These are phyloP conservation scores for Arachnopeziza araneosa DNA, from an alignment of 2,329 filamentous ascomycete species.

Conservation along the genomic window DNA sequence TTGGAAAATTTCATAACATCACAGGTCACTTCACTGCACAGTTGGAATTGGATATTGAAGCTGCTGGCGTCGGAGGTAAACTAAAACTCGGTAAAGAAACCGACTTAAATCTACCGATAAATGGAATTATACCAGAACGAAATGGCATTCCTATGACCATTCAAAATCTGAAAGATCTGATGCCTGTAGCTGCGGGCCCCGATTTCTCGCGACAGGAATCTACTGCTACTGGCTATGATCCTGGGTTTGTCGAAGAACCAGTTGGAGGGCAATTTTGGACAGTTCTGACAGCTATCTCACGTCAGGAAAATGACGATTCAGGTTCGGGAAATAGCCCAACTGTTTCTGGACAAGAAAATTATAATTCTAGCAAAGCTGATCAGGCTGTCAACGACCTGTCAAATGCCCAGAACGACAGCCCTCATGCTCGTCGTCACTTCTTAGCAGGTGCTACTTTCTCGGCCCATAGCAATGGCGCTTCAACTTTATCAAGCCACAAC, in stretches of 20 bases:
- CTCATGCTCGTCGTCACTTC: not conserved
- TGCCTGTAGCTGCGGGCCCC: not conserved
- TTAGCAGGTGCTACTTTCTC: not conserved
- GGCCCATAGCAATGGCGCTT: not conserved
- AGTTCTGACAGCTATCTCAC: not conserved
- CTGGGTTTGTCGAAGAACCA: not conserved
- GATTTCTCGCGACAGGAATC: not conserved
- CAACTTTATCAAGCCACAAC: not conserved
- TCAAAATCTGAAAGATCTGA: constrained; percentile 11
- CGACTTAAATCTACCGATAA: constrained; percentile 11
- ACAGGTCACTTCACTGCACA: constrained; percentile 83
- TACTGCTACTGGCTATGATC: not conserved
- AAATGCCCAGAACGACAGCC: not conserved
- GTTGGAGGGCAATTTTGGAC: not conserved
- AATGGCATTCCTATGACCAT: constrained; percentile 16
- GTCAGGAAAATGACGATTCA: not conserved
- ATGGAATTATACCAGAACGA: constrained; percentile 12
- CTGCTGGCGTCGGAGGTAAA: constrained; percentile 7
- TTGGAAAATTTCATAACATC: constrained; percentile 68
- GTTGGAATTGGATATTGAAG: constrained; percentile 72
- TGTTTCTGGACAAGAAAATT: not conserved
- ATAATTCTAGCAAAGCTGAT: not conserved
- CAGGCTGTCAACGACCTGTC: not conserved
- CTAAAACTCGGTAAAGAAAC: not conserved
- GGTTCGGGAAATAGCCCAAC: not conserved